Evolutionary conservation across 176 grass and related monocot species (phyloP).

Genomic region (Ensete glaucum): DNA sequence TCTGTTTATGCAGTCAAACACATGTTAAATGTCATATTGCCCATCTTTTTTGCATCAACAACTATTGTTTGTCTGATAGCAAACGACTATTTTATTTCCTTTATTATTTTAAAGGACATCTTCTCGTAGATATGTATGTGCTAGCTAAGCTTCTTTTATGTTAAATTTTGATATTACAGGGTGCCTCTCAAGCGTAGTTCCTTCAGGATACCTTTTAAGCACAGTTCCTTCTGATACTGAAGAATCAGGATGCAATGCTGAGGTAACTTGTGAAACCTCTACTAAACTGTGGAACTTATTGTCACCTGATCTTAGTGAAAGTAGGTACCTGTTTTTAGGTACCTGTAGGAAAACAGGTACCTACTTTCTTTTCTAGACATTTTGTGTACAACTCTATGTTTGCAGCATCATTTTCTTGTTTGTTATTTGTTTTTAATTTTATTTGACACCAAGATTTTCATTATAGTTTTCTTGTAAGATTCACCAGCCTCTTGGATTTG

Average conservation of each 20-base stretch:
- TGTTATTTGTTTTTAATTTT: background rate
- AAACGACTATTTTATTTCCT: background rate
- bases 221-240: slow-evolving; percentile 6
- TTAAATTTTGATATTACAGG: background rate
- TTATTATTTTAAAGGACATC: background rate
- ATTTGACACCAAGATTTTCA: background rate
- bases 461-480: too few species aligned
- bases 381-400: background rate
- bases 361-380: background rate
- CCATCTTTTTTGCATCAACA: background rate
- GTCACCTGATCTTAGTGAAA: slow-evolving; percentile 24
- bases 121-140: background rate
- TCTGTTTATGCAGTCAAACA: background rate
- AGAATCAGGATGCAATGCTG: slow-evolving; percentile 24
- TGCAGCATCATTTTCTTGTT: background rate
- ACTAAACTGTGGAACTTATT: slow-evolving; percentile 33
- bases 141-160: background rate
- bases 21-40: background rate
- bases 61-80: background rate
- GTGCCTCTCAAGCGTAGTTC: too few species aligned
- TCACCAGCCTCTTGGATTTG: too few species aligned
- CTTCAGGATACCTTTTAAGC: background rate
- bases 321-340: slow-evolving; percentile 18
- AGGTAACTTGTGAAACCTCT: slow-evolving; percentile 22
- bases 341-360: slow-evolving; percentile 40